Base-by-base conservation (phyloP, 2,329 filamentous ascomycete species). In the Plectosphaerella cucumerina region DNA sequence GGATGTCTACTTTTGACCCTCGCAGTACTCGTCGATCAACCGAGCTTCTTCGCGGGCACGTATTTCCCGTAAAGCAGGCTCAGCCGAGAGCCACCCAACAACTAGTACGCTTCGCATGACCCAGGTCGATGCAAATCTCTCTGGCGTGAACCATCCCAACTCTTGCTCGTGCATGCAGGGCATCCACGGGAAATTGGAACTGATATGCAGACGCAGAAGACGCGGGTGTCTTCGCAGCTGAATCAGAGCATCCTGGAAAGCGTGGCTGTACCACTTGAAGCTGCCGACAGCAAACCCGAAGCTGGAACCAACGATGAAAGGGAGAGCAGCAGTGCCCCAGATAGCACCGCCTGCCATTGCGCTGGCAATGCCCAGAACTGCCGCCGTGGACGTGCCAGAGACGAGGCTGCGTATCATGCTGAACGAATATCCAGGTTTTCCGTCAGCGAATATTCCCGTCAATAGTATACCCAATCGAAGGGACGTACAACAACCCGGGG, bases 171-270 rank as follows among this genome's bases (percentile, higher is more conserved):
- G 31, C 14, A 57, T 54, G 22, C 55, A 47, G 3, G 51, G 48
- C 20, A 56, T 44, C 53, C 57, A 60, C 6, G 59, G 59, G 23
- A 60, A 61, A 14, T 61, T 61, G 47, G 53, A 47, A 6, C 56
- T 49, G 20, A 61, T 45, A 37, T 60, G 59, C 11, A 60, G 53
- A 3, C 58, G 50, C 17, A 61, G 44, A 18, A 61, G 50, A 3
- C 55, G 49, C 4, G 59, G 59, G 26, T 61, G 55, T n/a, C 51
- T 53, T 15, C 51, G 46, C 39, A 60, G 50, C 47, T 61, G 55
- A 14, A 58, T 45, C 46, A 58, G 37, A 2, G 58, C 56, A 15
- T 55, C 54, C 26, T 59, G 49, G 3, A 46, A 50, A 10, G 58
- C 54, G 4, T 51, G 43, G 5, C 47, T 22, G 49, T 60, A 61